Evolutionary conservation across 2,329 filamentous ascomycete genomes (phyloP).

Genomic region (Cladosporium halotolerans): DNA sequence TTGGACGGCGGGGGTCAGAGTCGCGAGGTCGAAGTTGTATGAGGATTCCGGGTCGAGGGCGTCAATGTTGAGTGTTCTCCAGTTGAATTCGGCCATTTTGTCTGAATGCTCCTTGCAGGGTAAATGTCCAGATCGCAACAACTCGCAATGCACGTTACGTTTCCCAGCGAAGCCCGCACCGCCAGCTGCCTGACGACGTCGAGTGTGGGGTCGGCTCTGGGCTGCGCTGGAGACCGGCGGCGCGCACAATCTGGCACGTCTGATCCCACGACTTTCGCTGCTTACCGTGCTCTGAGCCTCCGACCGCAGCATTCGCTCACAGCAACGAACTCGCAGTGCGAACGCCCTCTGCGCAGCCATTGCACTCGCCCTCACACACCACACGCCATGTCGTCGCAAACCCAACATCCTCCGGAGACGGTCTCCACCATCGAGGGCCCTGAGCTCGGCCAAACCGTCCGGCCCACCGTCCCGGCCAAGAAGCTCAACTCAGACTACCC

Average conservation of each 20-base stretch:
- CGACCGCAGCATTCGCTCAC: background rate
- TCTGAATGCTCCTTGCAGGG: background rate
- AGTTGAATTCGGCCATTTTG: slow-evolving; percentile 50
- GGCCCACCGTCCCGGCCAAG: slow-evolving; percentile 58
- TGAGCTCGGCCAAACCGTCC: slow-evolving; percentile 25
- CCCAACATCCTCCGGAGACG: slow-evolving; percentile 15
- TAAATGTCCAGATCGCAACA: background rate
- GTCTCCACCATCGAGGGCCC: slow-evolving; percentile 23
- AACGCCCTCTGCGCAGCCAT: slow-evolving; percentile 8
- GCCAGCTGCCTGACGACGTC: slow-evolving; percentile 8
- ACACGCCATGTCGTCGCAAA: slow-evolving; percentile 18
- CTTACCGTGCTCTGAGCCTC: background rate
- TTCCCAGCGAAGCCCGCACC: slow-evolving; percentile 4
- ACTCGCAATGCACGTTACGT: slow-evolving; percentile 1
- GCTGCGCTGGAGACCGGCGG: background rate
- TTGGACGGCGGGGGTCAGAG: slow-evolving; percentile 69
- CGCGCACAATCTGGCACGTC: background rate
- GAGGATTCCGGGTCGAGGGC: slow-evolving; percentile 83
- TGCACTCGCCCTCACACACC: slow-evolving; percentile 11
- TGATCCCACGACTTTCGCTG: slow-evolving; percentile 1
- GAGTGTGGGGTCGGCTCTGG: slow-evolving; percentile 6
- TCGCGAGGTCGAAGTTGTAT: slow-evolving; percentile 82
- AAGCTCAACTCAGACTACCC: slow-evolving; percentile 76
- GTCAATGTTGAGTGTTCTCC: slow-evolving; percentile 91
- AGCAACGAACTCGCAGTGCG: background rate